Percentiles rank a stretch among this genome's conserved stretches.
Conservation (phyloP, 192 early-diverging fungal species). For the Rhizophlyctis rosea region DNA sequence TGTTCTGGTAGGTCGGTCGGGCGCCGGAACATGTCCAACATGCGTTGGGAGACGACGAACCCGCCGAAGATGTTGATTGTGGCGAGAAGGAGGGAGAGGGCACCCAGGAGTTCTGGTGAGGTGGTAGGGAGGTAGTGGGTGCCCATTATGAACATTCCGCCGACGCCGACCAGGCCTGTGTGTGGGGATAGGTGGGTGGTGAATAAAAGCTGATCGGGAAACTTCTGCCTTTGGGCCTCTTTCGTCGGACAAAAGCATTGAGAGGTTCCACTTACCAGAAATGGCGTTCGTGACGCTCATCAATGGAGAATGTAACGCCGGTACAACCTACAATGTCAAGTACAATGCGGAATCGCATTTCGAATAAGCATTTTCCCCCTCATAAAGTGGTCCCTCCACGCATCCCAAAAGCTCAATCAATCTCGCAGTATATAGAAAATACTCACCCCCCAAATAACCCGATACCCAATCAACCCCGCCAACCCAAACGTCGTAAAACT, state of each 20-base stretch:
- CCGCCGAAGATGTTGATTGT: conserved; percentile 40
- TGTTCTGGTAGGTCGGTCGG: conserved; percentile 35
- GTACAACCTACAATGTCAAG: conserved; percentile 18
- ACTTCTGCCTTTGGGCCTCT: no score
- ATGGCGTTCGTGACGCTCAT: conserved; percentile 41
- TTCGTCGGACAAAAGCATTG: no score
- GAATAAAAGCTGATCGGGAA: no score
- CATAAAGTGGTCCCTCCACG: no score
- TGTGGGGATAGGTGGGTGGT: no score
- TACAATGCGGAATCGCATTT: neutral
- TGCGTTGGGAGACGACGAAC: conserved; percentile 34
- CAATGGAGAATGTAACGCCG: conserved; percentile 37
- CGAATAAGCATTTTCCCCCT: no score
- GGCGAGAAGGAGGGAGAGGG: conserved; percentile 31
- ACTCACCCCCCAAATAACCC: conserved; percentile 36
- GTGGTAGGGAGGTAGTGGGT: conserved; percentile 30
- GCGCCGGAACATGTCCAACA: conserved; percentile 41
- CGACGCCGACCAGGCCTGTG: conserved; percentile 34
- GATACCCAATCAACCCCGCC: conserved; percentile 35
- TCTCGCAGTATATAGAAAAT: neutral
- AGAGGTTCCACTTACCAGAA: no score
- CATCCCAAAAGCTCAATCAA: neutral
- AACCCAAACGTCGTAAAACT: conserved; percentile 27
- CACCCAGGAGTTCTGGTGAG: conserved; percentile 28
- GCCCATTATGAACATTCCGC: conserved; percentile 40